Base-by-base conservation (phyloP, 2,329 filamentous ascomycete species). In the Botryotinia calthae region DNA sequence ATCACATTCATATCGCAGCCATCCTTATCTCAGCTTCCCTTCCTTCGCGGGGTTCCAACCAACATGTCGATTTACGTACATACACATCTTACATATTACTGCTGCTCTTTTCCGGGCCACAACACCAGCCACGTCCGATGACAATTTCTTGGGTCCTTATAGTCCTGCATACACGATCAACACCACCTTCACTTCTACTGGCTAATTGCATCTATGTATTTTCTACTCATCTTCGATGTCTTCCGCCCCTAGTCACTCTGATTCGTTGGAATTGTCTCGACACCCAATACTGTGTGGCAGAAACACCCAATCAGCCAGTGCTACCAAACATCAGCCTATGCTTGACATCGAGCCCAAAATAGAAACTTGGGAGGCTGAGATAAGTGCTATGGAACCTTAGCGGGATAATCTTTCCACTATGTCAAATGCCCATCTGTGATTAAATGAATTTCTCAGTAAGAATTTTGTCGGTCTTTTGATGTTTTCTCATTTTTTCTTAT, bases 321-420 rank as follows among this genome's bases (percentile, higher is more conserved):
- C 42, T 56, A 37, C 31, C 34, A 46, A 72, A 31, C 22, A 58
- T 37, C 37, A 46, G 34, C 34, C 61, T 22, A 71, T 66, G 70
- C 46, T 31, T 31, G 58, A 42, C 31, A 59, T 59, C 22, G 14
- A 20, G 40, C 65, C 74, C 54, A 71, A 72, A 70, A 71, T 71
- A 72, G 72, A 63, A 72, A 51, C 44, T 46, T 28, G 61, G 66
- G 66, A 75, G 72, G 74, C 74, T 75, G 72, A 75, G 65, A 69
- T 71, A 28, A 40, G 61, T 51, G 64, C 56, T 51, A 59, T 62
- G 72, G 68, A 71, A 63, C 28, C 44, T 62, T 62, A 59, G 56
- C n/a, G 58, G 63, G 28, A 71, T 31, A 28, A 46, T 40, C 61
- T 62, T 59, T 28, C 28, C 51, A 28, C 40, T 58, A 22, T 58